Evolutionary conservation across 2,329 filamentous ascomycete genomes (phyloP).

Genomic region (Raffaelea albimanens): DNA sequence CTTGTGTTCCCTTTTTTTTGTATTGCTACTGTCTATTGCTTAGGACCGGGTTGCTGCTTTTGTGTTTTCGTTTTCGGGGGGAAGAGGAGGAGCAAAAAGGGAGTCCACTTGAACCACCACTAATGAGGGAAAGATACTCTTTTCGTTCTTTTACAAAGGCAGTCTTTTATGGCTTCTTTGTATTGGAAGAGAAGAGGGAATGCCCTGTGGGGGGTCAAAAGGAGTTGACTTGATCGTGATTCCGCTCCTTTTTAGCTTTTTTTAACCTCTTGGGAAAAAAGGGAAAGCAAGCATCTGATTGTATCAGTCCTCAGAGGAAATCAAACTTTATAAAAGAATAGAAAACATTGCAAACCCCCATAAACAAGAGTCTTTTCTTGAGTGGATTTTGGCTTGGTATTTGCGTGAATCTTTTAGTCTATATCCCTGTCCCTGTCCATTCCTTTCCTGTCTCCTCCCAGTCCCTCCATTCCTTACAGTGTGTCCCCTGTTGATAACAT

Average conservation of each 20-base stretch:
- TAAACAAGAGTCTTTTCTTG: too few relatives aligned
- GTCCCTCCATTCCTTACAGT: background rate
- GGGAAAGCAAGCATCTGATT: too few relatives aligned
- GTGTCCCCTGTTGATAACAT: background rate
- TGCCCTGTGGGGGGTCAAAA: conserved; percentile 82
- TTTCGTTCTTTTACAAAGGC: conserved; percentile 33
- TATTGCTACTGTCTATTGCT: too few relatives aligned
- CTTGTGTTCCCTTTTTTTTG: too few relatives aligned
- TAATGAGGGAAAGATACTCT: conserved; percentile 99
- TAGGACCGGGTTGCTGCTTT: too few relatives aligned
- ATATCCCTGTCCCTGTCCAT: too few relatives aligned
- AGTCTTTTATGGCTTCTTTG: background rate
- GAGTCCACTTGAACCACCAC: conserved; percentile 58
- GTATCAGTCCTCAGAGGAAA: too few relatives aligned
- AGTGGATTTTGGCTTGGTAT: too few relatives aligned
- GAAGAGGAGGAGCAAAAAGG: too few relatives aligned
- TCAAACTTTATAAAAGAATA: background rate
- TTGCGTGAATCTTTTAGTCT: too few relatives aligned
- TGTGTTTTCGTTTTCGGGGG: too few relatives aligned
- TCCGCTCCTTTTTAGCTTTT: conserved; percentile 38
- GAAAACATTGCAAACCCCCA: background rate
- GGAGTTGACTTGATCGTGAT: conserved; percentile 86
- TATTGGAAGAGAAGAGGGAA: conserved; percentile 63
- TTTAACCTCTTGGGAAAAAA: background rate
- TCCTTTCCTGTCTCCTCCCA: too few relatives aligned